A percentile compares a stretch with the other conserved stretches of the same genome.
Evolutionary conservation across 2,329 filamentous ascomycete species (phyloP).

Genomic region (Colletotrichum sp.): DNA sequence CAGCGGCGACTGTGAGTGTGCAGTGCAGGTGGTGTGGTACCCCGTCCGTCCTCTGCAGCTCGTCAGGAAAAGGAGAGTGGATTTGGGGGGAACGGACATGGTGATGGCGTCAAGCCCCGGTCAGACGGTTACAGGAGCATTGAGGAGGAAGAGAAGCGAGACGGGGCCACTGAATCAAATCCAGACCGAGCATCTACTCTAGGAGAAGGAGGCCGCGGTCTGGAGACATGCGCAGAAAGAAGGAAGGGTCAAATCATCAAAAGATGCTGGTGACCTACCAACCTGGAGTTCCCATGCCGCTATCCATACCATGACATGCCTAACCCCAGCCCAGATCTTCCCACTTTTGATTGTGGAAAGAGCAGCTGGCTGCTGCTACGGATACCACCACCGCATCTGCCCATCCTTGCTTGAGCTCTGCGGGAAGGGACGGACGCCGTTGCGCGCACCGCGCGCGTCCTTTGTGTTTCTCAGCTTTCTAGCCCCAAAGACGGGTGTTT

Average conservation of each 20-base stretch:
- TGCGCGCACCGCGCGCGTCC: background rate
- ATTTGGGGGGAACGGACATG: background rate
- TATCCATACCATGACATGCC: background rate
- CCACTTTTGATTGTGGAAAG: background rate
- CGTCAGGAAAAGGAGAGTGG: background rate
- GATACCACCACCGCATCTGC: background rate
- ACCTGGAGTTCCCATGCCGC: background rate
- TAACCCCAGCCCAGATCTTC: background rate
- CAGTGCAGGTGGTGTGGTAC: background rate
- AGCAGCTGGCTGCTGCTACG: background rate
- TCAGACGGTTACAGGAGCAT: background rate
- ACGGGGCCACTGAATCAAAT: background rate
- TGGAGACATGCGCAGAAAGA: background rate
- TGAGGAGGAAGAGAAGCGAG: background rate
- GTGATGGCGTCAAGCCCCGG: slow-evolving; percentile 10
- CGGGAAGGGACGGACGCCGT: background rate
- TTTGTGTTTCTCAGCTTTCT: background rate
- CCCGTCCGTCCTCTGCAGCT: background rate
- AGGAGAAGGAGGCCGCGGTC: background rate
- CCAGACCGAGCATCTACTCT: background rate
- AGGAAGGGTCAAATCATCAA: background rate
- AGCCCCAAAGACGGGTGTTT: background rate
- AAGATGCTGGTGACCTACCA: background rate
- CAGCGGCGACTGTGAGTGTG: background rate
- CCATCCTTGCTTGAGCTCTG: background rate